Conservation (phyloP, 352 stramenopile genomes). For the Phytophthora cryptogea region DNA sequence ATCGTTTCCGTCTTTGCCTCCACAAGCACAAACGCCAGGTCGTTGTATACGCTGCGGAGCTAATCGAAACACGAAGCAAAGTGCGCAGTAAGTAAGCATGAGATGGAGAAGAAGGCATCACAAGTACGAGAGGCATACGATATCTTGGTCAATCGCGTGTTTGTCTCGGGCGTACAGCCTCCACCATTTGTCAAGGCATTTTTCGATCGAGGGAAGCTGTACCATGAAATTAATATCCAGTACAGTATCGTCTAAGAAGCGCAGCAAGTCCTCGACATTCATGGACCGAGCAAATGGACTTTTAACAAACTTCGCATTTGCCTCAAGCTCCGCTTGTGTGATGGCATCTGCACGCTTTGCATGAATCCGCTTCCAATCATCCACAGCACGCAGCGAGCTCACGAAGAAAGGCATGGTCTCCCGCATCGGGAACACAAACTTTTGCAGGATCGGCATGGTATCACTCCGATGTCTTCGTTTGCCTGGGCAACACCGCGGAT, state of each 20-base stretch:
- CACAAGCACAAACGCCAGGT: conserved; percentile 72
- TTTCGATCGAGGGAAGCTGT: conserved; percentile 82
- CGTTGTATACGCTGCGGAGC: conserved; percentile 71
- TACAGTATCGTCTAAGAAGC: conserved; percentile 74
- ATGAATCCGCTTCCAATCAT: conserved; percentile 74
- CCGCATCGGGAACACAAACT: conserved; percentile 65
- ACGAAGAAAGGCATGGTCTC: conserved; percentile 87
- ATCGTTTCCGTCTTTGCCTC: conserved; percentile 78
- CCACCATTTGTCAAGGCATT: conserved; percentile 74
- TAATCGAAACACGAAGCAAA: conserved; percentile 14
- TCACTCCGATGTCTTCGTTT: not conserved
- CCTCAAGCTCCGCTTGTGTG: conserved; percentile 62
- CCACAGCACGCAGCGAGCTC: conserved; percentile 60
- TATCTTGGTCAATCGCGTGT: conserved; percentile 52
- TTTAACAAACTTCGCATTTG: conserved; percentile 79
- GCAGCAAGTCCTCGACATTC: conserved; percentile 64
- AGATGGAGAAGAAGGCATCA: not conserved
- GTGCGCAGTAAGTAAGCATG: not conserved
- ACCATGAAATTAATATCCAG: conserved; percentile 87
- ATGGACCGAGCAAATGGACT: conserved; percentile 68
- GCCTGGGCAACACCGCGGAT: conserved; percentile 3
- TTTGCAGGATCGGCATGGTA: conserved; percentile 40
- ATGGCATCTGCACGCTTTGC: conserved; percentile 61
- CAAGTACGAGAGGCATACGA: conserved; percentile 28
- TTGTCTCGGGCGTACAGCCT: conserved; percentile 51